Evolutionary conservation across 1,139 yeast species (phyloP).

Genomic region (Pichia sp.): DNA sequence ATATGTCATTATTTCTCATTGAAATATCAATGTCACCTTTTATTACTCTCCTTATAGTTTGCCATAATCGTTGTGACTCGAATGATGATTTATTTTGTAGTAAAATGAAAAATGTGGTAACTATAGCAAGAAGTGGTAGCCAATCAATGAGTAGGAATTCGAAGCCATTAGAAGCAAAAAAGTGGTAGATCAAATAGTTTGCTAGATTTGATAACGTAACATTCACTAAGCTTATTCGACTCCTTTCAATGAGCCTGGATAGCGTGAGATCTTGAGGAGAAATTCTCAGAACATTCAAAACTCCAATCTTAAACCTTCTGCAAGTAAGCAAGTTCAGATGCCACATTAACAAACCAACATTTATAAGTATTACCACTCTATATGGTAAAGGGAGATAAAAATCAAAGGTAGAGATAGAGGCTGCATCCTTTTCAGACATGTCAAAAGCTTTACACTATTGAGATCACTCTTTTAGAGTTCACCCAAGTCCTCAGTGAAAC

Average conservation of each 20-base stretch:
- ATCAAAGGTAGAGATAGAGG: conserved; percentile 31
- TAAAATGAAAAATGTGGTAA: conserved; percentile 20
- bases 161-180: conserved; percentile 21
- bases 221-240: conserved; percentile 27
- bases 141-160: conserved; percentile 23
- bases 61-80: conserved; percentile 45
- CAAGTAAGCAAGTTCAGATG: conserved; percentile 39
- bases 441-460: no score
- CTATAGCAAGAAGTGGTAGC: conserved; percentile 28
- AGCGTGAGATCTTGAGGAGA: conserved; percentile 24
- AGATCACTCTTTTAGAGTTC: no score
- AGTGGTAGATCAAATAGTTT: conserved; percentile 28
- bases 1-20: conserved; percentile 71
- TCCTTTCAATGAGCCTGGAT: conserved; percentile 21
- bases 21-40: conserved; percentile 54
- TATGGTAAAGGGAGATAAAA: conserved; percentile 45
- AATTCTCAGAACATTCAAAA: conserved; percentile 38
- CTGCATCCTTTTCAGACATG: conserved; percentile 3
- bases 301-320: conserved; percentile 37
- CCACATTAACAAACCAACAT: conserved; percentile 52
- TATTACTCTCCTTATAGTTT: conserved; percentile 51
- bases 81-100: conserved; percentile 22
- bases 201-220: conserved; percentile 31
- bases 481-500: no score
- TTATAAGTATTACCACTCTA: conserved; percentile 41